These are phyloP conservation scores for Thelonectria blattea DNA, from an alignment of 2,329 filamentous ascomycete species.

Conservation along the genomic window DNA sequence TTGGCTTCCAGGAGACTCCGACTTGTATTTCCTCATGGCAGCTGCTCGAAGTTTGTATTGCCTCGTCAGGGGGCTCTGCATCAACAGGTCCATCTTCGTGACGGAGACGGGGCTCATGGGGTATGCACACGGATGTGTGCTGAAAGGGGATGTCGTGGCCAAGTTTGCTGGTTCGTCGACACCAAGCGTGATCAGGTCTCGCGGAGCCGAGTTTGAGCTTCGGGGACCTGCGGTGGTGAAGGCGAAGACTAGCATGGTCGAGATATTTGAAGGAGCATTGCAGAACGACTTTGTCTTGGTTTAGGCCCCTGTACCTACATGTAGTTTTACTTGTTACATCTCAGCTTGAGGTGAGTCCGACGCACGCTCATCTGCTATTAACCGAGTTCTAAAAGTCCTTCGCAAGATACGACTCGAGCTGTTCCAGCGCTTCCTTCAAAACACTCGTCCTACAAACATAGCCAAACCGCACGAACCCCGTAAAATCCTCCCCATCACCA, in stretches of 20 bases:
- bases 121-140: background rate
- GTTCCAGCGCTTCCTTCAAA: constrained; percentile 22
- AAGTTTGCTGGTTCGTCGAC: background rate
- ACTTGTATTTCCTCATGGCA: background rate
- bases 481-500: constrained; percentile 13
- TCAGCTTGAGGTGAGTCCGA: background rate
- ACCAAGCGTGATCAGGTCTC: background rate
- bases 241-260: background rate
- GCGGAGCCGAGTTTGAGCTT: background rate
- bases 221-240: background rate
- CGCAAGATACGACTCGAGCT: constrained; percentile 3
- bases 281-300: too few relatives aligned
- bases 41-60: background rate
- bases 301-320: too few relatives aligned
- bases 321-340: too few relatives aligned
- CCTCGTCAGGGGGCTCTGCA: background rate
- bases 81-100: background rate
- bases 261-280: too few relatives aligned
- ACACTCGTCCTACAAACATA: constrained; percentile 13
- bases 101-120: background rate
- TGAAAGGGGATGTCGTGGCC: background rate
- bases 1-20: background rate
- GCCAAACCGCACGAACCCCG: constrained; percentile 13
- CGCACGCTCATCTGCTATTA: background rate
- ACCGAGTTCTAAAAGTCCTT: background rate